Base-by-base conservation (phyloP, 768 basidiomycete species). In the Ephemerocybe angulata region DNA sequence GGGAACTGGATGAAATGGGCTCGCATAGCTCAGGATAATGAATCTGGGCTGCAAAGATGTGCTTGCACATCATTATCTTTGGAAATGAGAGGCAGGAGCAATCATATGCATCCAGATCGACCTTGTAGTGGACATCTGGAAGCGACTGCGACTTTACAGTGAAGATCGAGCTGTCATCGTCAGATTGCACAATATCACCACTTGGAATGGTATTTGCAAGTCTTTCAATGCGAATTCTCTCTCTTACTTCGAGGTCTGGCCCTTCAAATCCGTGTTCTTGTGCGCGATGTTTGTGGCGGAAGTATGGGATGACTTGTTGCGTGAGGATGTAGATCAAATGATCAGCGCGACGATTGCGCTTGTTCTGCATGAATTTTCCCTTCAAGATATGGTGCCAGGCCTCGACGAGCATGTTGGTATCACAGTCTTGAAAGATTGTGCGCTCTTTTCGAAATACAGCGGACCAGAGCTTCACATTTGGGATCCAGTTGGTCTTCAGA, bases 341-440 rank as follows among this genome's bases (percentile, higher is more conserved):
- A 43, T 65, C 63, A 2, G 62, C 8, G 10, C 43, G 31, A 30
- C 59, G 58, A 35, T 67, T 67, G 0, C 56, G 53, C 43, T 58
- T 60, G 3, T 63, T 63, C 13, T 59, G 50, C 37, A 66, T 47
- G 38, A 68, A 65, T 13, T 58, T 62, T 11, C 50, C 44, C 40
- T 67, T 67, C 2, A 67, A 53, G 13, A 67, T 31, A 37, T 61
- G 63, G 43, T 65, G 64, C 64, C 64, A 65, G n/a, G 57, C 63
- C 54, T 69, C 64, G 29, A 67, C 54, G 6, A 67, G 59, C 67
- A 69, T 69, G 30, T 69, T 68, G 0, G 66, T 68, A 25, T 69
- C 63, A 38, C 52, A 51, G 10, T 27, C 13, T 43, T 57, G 30
- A 28, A 53, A 60, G n/a, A 67, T 54, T 3, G 1, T 49, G 1